phyloP scores from a whole-genome alignment of 805 yeast genomes.

The Maudiozyma pseudohumilis region DNA sequence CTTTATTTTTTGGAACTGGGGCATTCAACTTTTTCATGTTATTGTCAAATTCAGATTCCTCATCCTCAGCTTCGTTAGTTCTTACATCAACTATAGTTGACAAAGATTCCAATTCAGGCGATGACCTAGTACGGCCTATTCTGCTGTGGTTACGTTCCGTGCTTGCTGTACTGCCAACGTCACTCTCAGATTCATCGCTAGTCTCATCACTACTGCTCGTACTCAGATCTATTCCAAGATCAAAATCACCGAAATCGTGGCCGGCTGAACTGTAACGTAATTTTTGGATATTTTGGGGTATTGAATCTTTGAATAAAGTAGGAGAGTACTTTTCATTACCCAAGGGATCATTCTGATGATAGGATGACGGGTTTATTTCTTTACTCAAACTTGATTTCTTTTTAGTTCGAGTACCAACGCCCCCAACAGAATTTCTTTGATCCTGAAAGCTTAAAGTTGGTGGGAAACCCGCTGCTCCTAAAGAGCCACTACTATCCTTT shows the following conservation, averaged over 20 bases:
- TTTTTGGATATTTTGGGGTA: not conserved
- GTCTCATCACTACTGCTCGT: conserved; percentile 2
- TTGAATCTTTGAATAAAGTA: not conserved
- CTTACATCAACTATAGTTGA: conserved; percentile 10
- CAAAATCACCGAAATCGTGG: conserved; percentile 1
- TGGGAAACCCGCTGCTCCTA: conserved; percentile 15
- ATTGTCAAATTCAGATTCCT: conserved; percentile 7
- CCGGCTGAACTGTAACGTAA: not conserved
- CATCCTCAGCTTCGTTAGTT: conserved; percentile 5
- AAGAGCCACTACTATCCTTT: conserved; percentile 19
- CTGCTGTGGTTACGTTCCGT: conserved; percentile 4
- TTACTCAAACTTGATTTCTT: conserved; percentile 23
- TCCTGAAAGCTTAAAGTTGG: conserved; percentile 5
- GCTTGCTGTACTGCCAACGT: not conserved
- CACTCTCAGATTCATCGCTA: not conserved
- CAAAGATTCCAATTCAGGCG: not conserved
- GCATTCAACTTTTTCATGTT: not conserved
- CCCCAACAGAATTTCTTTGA: conserved; percentile 7
- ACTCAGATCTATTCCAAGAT: not conserved
- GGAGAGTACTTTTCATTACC: not conserved
- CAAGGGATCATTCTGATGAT: not conserved
- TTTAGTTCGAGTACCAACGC: conserved; percentile 9
- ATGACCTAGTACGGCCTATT: not conserved
- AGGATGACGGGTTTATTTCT: conserved; percentile 12
- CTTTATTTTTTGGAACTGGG: not conserved